Evolutionary conservation across 2,329 filamentous ascomycete genomes (phyloP).

Genomic region (Hortaea sp.): DNA sequence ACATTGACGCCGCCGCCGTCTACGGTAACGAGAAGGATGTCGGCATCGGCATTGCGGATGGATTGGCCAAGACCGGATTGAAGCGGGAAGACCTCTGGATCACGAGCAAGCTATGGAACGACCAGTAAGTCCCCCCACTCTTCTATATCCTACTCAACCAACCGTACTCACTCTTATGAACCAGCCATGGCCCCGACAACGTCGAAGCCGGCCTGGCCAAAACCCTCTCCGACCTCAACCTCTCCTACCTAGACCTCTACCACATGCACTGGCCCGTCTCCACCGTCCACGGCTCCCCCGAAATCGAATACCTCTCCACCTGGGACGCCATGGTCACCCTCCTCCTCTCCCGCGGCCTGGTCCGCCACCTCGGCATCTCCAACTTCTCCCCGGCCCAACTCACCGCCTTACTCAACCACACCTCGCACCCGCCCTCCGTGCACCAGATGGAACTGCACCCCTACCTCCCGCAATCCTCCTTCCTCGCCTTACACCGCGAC

Average conservation of each 20-base stretch:
- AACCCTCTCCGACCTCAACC: slow-evolving; percentile 29
- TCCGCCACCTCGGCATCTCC: slow-evolving; percentile 64
- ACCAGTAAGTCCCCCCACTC: slow-evolving; percentile 15
- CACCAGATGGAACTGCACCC: slow-evolving; percentile 71
- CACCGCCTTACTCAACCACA: slow-evolving; percentile 43
- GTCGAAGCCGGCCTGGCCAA: slow-evolving; percentile 25
- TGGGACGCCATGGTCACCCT: slow-evolving; percentile 60
- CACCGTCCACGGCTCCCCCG: slow-evolving; percentile 7
- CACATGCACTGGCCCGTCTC: slow-evolving; percentile 37
- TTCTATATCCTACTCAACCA: background rate
- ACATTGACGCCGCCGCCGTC: slow-evolving; percentile 40
- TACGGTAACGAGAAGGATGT: slow-evolving; percentile 37
- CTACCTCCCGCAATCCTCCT: slow-evolving; percentile 49
- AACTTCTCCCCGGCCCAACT: slow-evolving; percentile 55
- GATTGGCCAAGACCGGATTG: slow-evolving; percentile 23
- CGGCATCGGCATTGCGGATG: slow-evolving; percentile 31
- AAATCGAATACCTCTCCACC: slow-evolving; percentile 33
- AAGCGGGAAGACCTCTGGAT: slow-evolving; percentile 29
- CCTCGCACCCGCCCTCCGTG: slow-evolving; percentile 53
- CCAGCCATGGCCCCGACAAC: slow-evolving; percentile 18
- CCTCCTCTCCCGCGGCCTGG: slow-evolving; percentile 46
- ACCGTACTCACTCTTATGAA: background rate
- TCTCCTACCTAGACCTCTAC: slow-evolving; percentile 35
- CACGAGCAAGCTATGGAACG: slow-evolving; percentile 31
- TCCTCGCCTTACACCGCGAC: slow-evolving; percentile 40